A percentile compares a stretch with the other conserved stretches of the same genome.
Conservation (phyloP, 169 alveolate species). For the Plasmodium berghei region DNA sequence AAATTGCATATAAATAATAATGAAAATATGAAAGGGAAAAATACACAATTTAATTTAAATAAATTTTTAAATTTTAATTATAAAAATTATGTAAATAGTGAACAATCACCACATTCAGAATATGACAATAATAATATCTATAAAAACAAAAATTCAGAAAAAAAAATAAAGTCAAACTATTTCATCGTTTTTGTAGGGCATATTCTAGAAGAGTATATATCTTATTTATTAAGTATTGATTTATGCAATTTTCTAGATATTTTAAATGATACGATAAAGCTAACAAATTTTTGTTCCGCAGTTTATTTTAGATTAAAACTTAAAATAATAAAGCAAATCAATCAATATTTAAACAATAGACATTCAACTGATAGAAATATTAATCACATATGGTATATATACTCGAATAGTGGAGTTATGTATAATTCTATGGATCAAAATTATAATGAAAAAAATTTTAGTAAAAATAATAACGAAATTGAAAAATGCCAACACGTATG, state of each 20-base stretch:
- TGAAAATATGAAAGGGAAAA: neutral
- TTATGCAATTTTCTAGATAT: slow-evolving; percentile 14
- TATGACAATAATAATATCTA: neutral
- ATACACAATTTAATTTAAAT: neutral
- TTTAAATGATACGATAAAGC: slow-evolving; percentile 36
- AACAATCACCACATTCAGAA: slow-evolving; percentile 20
- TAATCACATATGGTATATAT: slow-evolving; percentile 24
- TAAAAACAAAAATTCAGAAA: neutral
- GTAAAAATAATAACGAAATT: neutral
- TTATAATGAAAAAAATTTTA: neutral
- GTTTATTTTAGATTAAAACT: slow-evolving; percentile 61
- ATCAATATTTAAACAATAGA: slow-evolving; percentile 13
- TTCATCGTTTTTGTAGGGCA: slow-evolving; percentile 74
- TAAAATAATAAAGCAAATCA: slow-evolving; percentile 42
- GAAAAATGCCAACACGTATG: neutral
- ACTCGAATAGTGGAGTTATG: slow-evolving; percentile 38
- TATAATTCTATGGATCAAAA: slow-evolving; percentile 12
- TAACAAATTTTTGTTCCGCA: slow-evolving; percentile 49
- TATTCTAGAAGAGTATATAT: slow-evolving; percentile 65
- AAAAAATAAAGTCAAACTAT: slow-evolving; percentile 8
- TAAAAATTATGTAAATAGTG: slow-evolving; percentile 35
- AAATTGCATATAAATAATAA: neutral
- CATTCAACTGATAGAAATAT: neutral
- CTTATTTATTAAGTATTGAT: slow-evolving; percentile 56
- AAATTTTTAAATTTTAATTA: slow-evolving; percentile 25